A percentile compares a stretch with the other conserved stretches of the same genome.
Conservation (phyloP, 2,329 filamentous ascomycete species). For the Diaporthe sp. region DNA sequence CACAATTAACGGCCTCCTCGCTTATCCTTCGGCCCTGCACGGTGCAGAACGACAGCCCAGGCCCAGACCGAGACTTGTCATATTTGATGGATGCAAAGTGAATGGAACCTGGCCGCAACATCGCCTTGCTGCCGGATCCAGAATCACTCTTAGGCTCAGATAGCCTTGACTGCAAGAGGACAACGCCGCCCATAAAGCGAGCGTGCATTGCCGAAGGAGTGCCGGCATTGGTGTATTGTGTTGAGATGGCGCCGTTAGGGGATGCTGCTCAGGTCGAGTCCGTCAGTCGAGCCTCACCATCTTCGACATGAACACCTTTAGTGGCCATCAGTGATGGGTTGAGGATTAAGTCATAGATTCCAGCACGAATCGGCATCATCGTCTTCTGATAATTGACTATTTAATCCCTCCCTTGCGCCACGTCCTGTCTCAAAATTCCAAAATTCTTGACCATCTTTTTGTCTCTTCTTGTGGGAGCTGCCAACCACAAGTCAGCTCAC, state of each 20-base stretch:
- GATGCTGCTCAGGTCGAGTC: neutral
- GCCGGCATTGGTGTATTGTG: neutral
- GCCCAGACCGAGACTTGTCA: neutral
- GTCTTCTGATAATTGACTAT: neutral
- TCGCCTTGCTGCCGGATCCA: no score
- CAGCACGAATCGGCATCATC: neutral
- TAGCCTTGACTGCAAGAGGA: no score
- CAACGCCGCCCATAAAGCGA: neutral
- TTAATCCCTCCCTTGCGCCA: neutral
- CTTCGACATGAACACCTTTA: neutral
- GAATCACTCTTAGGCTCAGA: no score
- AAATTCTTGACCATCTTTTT: neutral
- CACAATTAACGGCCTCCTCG: neutral
- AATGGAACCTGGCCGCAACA: no score
- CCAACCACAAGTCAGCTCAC: neutral
- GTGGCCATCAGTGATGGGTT: neutral
- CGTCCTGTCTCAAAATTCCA: neutral
- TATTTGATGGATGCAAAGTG: no score
- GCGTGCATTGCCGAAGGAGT: neutral
- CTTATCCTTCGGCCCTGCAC: neutral
- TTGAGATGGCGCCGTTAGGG: neutral
- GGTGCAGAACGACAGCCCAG: neutral
- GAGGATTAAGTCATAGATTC: neutral
- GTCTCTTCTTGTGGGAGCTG: neutral
- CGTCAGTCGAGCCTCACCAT: neutral